Base-by-base conservation (phyloP, 1,139 yeast species). In the Geotrichum armillariae region DNA sequence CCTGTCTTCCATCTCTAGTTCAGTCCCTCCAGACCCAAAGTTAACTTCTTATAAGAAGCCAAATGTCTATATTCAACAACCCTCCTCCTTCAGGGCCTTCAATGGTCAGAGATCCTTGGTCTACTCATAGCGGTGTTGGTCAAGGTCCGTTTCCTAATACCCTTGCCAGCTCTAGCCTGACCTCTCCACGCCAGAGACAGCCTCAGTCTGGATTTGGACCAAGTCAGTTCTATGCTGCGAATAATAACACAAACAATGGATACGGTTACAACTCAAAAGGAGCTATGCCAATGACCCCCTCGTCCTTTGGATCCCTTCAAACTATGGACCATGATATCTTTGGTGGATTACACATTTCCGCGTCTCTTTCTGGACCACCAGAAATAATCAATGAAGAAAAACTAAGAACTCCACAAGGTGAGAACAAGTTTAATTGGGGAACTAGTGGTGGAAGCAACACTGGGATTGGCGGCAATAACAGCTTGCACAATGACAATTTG, bases 401-500 rank as follows among this genome's bases (percentile, higher is more conserved):
- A 5, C 34, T 9, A 8, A 31, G 34, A 31, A 31, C 34, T 6
- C 34, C 34, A 5, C 34, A 31, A n/a, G 16, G 16, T n/a, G 34
- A 31, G 12, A 8, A 31, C 16, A 31, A 31, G 34, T 31, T 31
- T 31, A 31, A n/a, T 31, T 31, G 34, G 34, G 42, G 33, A 7
- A n/a, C 16, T 39, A 8, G 17, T 20, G 34, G 21, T n/a, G 14
- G 32, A 8, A 38, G 18, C 32, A 12, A 23, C 42, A 23, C 11
- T 14, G 41, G 27, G n/a, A 37, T 21, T 16, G 17, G n/a, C 16
- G 41, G 31, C 14, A 23, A n/a, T 18, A 16, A 5, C 21, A 36
- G 31, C 25, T 41, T 32, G 21, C 45, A 21, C 21, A 31, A 31
- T 31, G 34, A 32, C 20, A 36, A 41, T 32, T 21, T 32, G 16